Conservation (phyloP, 345 rosid genomes). For the Schrenkiella parvula region DNA sequence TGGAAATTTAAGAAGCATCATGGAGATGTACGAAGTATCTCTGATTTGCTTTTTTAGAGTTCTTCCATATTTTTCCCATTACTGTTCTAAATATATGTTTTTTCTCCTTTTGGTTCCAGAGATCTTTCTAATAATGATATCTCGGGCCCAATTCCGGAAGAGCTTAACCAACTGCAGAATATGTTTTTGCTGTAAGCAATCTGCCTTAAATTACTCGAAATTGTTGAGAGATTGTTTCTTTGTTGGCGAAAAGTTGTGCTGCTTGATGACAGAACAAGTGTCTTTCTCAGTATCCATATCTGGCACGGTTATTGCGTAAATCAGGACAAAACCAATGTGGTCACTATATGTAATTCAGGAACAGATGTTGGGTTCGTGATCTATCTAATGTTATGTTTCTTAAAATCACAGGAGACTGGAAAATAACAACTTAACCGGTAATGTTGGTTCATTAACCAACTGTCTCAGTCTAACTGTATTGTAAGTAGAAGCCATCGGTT, state of each 20-base stretch:
- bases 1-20: slow-evolving; percentile 78
- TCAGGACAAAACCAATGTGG: neutral
- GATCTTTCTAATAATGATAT: slow-evolving; percentile 91
- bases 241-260: neutral
- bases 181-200: slow-evolving; percentile 59
- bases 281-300: neutral
- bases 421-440: slow-evolving; percentile 82
- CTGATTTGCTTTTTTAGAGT: neutral
- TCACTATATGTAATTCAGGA: neutral
- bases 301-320: neutral
- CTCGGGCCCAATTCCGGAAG: slow-evolving; percentile 73
- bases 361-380: neutral
- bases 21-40: slow-evolving; percentile 69
- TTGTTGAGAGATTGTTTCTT: neutral
- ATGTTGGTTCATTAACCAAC: slow-evolving; percentile 54
- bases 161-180: slow-evolving; percentile 73
- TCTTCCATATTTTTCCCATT: neutral
- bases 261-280: neutral
- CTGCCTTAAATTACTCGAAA: neutral
- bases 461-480: slow-evolving; percentile 65
- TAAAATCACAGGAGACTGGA: slow-evolving; percentile 65
- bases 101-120: slow-evolving; percentile 37
- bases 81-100: slow-evolving; percentile 14
- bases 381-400: neutral
- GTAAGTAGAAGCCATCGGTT: slow-evolving; percentile 40